Conservation (phyloP, 495 filamentous ascomycete genomes). For the Friedmanniomyces endolithicus region DNA sequence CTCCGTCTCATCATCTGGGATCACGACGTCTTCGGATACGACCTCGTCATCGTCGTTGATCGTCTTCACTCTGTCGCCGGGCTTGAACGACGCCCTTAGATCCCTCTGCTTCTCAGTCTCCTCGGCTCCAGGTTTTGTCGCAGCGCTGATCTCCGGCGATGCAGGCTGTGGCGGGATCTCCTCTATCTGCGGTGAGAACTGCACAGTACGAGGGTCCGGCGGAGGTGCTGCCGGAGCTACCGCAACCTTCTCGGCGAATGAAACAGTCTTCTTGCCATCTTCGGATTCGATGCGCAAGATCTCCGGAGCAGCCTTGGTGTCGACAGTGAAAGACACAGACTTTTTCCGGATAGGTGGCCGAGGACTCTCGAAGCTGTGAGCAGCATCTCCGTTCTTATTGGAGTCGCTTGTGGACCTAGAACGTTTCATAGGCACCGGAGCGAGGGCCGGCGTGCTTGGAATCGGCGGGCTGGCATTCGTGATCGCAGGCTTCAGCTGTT, state of each 20-base stretch:
- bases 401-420: background rate
- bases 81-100: conserved; percentile 17
- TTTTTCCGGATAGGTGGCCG: conserved; percentile 22
- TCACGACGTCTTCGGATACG: conserved; percentile 23
- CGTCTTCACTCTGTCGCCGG: conserved; percentile 24
- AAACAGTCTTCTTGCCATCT: conserved; percentile 26
- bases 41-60: conserved; percentile 28
- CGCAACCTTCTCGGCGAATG: conserved; percentile 40
- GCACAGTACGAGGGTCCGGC: conserved; percentile 14
- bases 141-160: background rate
- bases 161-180: conserved; percentile 13
- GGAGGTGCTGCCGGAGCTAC: conserved; percentile 18
- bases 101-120: conserved; percentile 8
- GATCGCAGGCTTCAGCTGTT: conserved; percentile 11
- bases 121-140: background rate
- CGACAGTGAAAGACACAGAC: conserved; percentile 39
- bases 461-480: conserved; percentile 12
- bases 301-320: conserved; percentile 38
- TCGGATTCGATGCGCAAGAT: conserved; percentile 9
- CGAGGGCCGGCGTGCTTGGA: background rate
- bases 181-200: conserved; percentile 18
- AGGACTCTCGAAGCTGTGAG: background rate
- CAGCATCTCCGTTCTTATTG: background rate
- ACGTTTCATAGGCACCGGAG: conserved; percentile 1
- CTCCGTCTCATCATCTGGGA: conserved; percentile 51